Evolutionary conservation across 805 yeast genomes (phyloP).

Genomic region (Candida ortonii): DNA sequence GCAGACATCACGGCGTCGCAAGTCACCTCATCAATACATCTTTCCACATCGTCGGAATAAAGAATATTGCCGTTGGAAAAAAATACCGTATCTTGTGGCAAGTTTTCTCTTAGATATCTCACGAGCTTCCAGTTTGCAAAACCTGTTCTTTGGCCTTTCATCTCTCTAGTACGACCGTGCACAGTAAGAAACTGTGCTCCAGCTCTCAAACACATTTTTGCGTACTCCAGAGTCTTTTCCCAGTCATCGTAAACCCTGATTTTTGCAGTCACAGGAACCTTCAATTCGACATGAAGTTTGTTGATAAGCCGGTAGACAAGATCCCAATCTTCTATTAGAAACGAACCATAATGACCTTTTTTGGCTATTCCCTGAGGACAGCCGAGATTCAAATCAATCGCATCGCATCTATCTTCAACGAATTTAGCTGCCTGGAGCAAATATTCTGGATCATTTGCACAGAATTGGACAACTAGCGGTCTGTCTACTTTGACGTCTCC

Average conservation of each 20-base stretch:
- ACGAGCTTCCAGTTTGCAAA: conserved; percentile 89
- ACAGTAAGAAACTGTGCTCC: conserved; percentile 96
- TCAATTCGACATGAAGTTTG: conserved; percentile 69
- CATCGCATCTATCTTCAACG: conserved; percentile 86
- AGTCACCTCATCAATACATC: conserved; percentile 59
- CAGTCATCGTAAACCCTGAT: conserved; percentile 84
- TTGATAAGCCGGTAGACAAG: conserved; percentile 68
- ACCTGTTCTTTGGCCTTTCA: conserved; percentile 97
- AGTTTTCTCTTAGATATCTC: conserved; percentile 69
- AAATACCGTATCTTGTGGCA: conserved; percentile 78
- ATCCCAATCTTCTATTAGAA: conserved; percentile 96
- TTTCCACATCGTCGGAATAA: conserved; percentile 76
- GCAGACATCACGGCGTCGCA: conserved; percentile 98
- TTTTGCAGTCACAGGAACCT: conserved; percentile 92
- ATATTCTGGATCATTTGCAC: conserved; percentile 92
- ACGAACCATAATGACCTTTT: conserved; percentile 94
- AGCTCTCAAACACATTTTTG: conserved; percentile 81
- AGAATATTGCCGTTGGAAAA: conserved; percentile 94
- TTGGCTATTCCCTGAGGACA: conserved; percentile 98
- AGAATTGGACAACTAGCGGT: conserved; percentile 90
- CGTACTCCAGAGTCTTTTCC: conserved; percentile 81
- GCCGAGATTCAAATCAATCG: conserved; percentile 92
- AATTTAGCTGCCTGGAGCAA: conserved; percentile 75
- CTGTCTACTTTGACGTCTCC: conserved; percentile 70
- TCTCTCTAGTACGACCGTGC: conserved; percentile 94